Conservation (phyloP, 148 eudicot genomes). For the Rhododendron mucronatum region DNA sequence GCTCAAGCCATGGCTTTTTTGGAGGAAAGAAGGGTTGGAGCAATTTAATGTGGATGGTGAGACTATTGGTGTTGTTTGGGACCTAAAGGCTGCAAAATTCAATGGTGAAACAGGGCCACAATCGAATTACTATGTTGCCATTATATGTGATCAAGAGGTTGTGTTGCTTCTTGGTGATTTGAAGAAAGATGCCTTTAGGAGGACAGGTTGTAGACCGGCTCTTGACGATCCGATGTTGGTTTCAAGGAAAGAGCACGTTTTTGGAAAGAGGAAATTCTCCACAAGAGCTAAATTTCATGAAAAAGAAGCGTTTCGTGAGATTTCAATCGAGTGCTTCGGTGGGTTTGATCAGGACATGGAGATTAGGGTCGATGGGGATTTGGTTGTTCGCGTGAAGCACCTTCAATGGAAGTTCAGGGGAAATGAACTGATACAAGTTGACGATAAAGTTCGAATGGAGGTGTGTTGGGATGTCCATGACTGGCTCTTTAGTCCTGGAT, state of each 20-base stretch:
- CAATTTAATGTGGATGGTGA: constrained; percentile 44
- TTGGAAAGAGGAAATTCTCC: constrained; percentile 57
- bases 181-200: constrained; percentile 67
- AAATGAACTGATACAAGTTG: constrained; percentile 43
- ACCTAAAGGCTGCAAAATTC: constrained; percentile 61
- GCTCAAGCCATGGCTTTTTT: constrained; percentile 77
- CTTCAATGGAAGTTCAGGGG: constrained; percentile 84
- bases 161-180: constrained; percentile 59
- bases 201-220: constrained; percentile 67
- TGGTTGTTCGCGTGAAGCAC: constrained; percentile 58
- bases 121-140: constrained; percentile 68
- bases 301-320: constrained; percentile 49
- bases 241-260: constrained; percentile 64
- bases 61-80: constrained; percentile 59
- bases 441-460: constrained; percentile 47
- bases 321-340: constrained; percentile 51
- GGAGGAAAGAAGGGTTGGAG: constrained; percentile 71
- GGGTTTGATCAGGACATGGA: constrained; percentile 59
- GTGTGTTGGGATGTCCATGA: constrained; percentile 86
- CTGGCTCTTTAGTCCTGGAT: constrained; percentile 70
- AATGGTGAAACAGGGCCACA: constrained; percentile 68
- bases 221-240: constrained; percentile 52
- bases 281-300: constrained; percentile 57
- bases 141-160: constrained; percentile 59
- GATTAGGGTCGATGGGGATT: constrained; percentile 54